phyloP scores from a whole-genome alignment of 1,139 yeast species.

The Casaregolazyma suthepensis region DNA sequence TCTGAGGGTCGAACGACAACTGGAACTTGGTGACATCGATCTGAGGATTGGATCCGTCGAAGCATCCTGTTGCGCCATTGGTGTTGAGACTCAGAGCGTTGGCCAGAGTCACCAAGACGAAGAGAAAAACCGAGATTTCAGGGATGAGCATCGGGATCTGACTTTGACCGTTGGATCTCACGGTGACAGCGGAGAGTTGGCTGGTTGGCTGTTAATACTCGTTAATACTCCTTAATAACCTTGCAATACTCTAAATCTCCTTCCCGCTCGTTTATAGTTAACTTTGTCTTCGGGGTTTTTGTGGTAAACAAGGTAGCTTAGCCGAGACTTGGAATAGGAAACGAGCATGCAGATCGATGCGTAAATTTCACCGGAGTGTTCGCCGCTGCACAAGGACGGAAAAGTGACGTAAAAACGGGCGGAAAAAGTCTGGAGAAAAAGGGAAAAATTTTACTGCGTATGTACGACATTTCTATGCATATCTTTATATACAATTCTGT shows the following conservation, averaged over 20 bases:
- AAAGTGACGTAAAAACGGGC: not conserved
- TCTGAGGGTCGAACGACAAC: conserved; percentile 14
- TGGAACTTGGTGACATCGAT: conserved; percentile 18
- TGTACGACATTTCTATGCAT: not conserved
- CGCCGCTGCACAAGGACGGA: not conserved
- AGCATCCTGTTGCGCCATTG: conserved; percentile 20
- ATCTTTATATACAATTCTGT: not conserved
- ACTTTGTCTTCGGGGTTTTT: not conserved
- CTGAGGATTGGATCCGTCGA: conserved; percentile 7
- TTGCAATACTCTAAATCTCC: not conserved
- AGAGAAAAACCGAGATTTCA: not conserved
- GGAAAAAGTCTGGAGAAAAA: not conserved
- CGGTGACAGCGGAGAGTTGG: too few relatives aligned
- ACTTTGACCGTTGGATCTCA: too few relatives aligned
- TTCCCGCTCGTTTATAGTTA: not conserved
- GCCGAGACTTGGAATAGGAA: not conserved
- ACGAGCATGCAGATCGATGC: not conserved
- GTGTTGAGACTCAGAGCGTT: conserved; percentile 6
- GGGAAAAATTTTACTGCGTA: not conserved
- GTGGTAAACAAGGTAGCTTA: not conserved
- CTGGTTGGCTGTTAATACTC: not conserved
- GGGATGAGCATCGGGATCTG: not conserved
- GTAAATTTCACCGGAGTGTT: not conserved
- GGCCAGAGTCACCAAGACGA: not conserved
- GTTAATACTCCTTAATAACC: not conserved